These are phyloP conservation scores for Phellinidium pouzarii DNA, from an alignment of 1,284 basidiomycete species.

Conservation along the genomic window DNA sequence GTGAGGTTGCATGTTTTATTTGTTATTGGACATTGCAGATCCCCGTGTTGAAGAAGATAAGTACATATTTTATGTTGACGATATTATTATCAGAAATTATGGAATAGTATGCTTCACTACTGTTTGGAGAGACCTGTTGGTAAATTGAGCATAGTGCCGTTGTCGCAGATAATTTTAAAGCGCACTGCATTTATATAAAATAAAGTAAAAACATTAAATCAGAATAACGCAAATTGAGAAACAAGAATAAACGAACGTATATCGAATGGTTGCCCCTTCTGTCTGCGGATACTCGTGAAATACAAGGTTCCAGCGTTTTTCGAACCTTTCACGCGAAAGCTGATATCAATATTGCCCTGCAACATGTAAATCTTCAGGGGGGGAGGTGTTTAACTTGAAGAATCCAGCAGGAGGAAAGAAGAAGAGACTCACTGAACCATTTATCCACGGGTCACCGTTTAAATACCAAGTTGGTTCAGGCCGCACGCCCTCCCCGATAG, in stretches of 20 bases:
- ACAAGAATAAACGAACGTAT: conserved; percentile 43
- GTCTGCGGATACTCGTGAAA: conserved; percentile 72
- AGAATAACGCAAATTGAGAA: neutral
- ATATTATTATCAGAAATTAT: neutral
- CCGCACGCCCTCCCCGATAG: conserved; percentile 61
- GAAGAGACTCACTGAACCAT: conserved; percentile 49
- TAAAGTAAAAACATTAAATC: neutral
- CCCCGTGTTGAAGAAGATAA: too few species aligned
- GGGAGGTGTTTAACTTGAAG: conserved; percentile 2
- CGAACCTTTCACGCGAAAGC: conserved; percentile 67
- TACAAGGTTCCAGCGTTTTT: conserved; percentile 71
- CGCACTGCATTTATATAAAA: conserved; percentile 9
- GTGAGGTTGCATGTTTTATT: too few species aligned
- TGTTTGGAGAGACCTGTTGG: conserved; percentile 7
- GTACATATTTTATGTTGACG: too few species aligned
- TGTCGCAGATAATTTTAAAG: conserved; percentile 18
- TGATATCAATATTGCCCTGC: conserved; percentile 70
- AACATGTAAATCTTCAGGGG: conserved; percentile 56
- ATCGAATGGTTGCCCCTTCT: conserved; percentile 65
- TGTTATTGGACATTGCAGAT: too few species aligned
- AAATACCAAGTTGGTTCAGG: conserved; percentile 71
- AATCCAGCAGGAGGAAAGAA: neutral
- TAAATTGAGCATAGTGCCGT: conserved; percentile 14
- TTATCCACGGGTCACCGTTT: conserved; percentile 68
- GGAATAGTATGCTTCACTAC: neutral